These are phyloP conservation scores for Dictyostelium purpureum DNA, from an alignment of 78 protist species.

Conservation along the genomic window DNA sequence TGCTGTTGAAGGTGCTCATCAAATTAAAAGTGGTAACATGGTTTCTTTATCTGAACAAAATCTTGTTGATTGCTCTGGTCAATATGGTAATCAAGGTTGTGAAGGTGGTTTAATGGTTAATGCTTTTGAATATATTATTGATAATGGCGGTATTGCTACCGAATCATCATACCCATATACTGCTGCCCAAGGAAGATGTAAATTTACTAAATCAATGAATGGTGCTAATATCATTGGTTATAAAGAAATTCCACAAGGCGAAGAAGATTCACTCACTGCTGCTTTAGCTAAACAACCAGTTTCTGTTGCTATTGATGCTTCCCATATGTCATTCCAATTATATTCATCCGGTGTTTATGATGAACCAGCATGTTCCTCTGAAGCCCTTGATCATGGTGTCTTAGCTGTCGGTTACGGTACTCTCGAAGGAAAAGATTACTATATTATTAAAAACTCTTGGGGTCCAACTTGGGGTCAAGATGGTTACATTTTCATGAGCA, in stretches of 20 bases:
- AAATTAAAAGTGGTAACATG: conserved; percentile 26
- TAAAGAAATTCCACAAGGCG: conserved; percentile 24
- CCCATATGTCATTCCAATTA: conserved; percentile 85
- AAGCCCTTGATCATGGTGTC: conserved; percentile 88
- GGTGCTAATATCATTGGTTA: conserved; percentile 54
- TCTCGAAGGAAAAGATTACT: conserved; percentile 33
- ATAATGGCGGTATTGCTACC: conserved; percentile 68
- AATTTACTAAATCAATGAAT: background rate
- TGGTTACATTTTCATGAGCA: conserved; percentile 82
- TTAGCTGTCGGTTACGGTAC: conserved; percentile 83
- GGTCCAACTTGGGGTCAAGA: conserved; percentile 84
- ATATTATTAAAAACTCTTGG: conserved; percentile 95
- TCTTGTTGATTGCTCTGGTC: conserved; percentile 74
- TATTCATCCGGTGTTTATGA: conserved; percentile 86
- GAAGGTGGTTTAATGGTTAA: conserved; percentile 82
- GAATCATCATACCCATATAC: conserved; percentile 91
- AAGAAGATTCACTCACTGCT: conserved; percentile 41
- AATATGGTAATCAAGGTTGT: conserved; percentile 86
- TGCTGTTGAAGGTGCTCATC: conserved; percentile 27
- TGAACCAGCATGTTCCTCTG: conserved; percentile 80
- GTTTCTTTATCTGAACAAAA: conserved; percentile 87
- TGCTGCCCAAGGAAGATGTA: conserved; percentile 70
- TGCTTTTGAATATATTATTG: conserved; percentile 77
- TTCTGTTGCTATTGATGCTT: conserved; percentile 93
- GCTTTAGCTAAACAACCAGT: conserved; percentile 71